A percentile compares a stretch with the other conserved stretches of the same genome.
Evolutionary conservation across 768 basidiomycete species (phyloP).

Genomic region (Suillus cothurnatus): DNA sequence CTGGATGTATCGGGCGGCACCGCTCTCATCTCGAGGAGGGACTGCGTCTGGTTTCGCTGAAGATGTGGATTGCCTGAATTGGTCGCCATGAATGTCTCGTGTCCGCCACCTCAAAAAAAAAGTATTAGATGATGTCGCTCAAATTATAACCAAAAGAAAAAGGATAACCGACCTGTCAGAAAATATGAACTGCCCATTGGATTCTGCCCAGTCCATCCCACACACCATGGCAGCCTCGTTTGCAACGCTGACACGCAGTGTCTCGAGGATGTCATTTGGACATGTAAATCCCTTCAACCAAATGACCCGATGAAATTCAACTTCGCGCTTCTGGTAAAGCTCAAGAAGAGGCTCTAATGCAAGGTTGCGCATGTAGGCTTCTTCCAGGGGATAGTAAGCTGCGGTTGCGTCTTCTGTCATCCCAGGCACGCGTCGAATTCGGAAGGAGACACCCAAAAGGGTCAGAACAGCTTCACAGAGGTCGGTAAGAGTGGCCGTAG

Average conservation of each 20-base stretch:
- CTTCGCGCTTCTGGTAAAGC: conserved; percentile 69
- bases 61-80: conserved; percentile 96
- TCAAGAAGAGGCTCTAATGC: conserved; percentile 90
- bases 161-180: conserved; percentile 76
- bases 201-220: conserved; percentile 99
- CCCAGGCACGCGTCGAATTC: conserved; percentile 87
- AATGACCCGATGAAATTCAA: conserved; percentile 87
- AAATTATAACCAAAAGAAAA: conserved; percentile 5
- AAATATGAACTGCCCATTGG: conserved; percentile 96
- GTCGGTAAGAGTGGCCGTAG: conserved; percentile 92
- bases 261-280: conserved; percentile 97
- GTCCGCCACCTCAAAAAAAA: conserved; percentile 79
- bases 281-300: conserved; percentile 99
- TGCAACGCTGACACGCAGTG: conserved; percentile 83
- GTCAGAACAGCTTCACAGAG: conserved; percentile 95
- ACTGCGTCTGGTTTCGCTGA: conserved; percentile 88
- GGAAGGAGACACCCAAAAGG: conserved; percentile 89
- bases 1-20: conserved; percentile 80
- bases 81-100: conserved; percentile 96
- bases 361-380: conserved; percentile 91
- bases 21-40: conserved; percentile 86
- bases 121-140: conserved; percentile 5
- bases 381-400: conserved; percentile 95
- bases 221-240: conserved; percentile 99
- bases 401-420: conserved; percentile 90